Evolutionary conservation across 768 basidiomycete genomes (phyloP), one percentile per base, ranked within the genome.

Genomic region (Phaeotremella skinneri): DNA sequence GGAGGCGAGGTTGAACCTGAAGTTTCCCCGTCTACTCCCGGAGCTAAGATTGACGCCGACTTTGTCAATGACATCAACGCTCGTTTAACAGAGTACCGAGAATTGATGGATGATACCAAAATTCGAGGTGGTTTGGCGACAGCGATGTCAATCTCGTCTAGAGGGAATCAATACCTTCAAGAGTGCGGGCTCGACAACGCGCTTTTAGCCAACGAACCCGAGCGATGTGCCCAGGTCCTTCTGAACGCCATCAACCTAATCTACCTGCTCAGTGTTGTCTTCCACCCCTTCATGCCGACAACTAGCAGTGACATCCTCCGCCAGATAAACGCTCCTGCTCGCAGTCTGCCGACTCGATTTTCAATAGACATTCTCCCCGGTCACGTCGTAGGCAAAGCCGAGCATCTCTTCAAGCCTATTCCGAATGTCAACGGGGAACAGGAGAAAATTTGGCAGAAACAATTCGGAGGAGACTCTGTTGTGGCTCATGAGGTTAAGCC

Each of bases 251-350:
- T 91, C 76, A 97, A 97, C 79, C 80, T 99, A 66, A 94, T 98
- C 75, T 98, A 96, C 75, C 79, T 86, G 34, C 82, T 99, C 56
- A 88, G 90, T 13, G 87, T 85, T 27, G 81, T 96, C 66, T 78
- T 91, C 64, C 87, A 92, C 73, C 94, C 96, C 0, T 99, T 91
- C 85, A 97, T 99, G 92, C 96, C 96, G 39, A 82, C 86, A 13
- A 94, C 90, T 0, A 85, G 88, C 32, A 84, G 84, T 25, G 81
- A 85, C 2, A 92, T 99, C 64, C 81, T 94, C 54, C 70, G 76
- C 20, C 96, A 99, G 71, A 83, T 98, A 63, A 90, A 96, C 71
- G 92, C 91, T 0, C 91, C 91, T 1, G 82, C 87, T 3, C 86
- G 94, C 30, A 80, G 82, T 7, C 86, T 94, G 2, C 89, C 94